Evolutionary conservation across 495 filamentous ascomycete species (phyloP).

Genomic region (Aspergillus indologenus): DNA sequence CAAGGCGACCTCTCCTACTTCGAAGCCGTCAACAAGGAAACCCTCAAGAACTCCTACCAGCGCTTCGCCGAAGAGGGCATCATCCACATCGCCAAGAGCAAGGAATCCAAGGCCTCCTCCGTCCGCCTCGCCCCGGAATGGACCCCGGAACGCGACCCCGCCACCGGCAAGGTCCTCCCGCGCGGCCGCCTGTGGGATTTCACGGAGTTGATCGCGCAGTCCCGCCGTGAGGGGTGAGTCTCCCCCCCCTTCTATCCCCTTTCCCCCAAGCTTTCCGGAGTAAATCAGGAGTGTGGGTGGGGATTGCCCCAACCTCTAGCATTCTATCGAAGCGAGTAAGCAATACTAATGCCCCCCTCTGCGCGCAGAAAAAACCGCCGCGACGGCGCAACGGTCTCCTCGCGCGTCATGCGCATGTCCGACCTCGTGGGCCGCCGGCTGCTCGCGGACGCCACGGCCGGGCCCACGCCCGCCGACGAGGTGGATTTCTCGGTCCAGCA

Average conservation of each 20-base stretch:
- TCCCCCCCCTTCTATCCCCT: too few species aligned
- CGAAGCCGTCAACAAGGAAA: constrained; percentile 97
- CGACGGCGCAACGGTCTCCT: constrained; percentile 85
- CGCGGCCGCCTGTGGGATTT: constrained; percentile 84
- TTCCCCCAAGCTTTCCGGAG: too few species aligned
- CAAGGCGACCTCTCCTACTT: constrained; percentile 96
- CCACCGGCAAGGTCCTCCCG: constrained; percentile 58
- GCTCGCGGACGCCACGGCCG: constrained; percentile 38
- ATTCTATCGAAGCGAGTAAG: too few species aligned
- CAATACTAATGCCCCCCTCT: too few species aligned
- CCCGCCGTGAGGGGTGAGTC: constrained; percentile 73
- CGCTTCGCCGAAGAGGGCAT: constrained; percentile 91
- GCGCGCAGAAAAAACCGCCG: constrained; percentile 71
- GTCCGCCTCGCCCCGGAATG: constrained; percentile 74
- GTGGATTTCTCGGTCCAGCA: constrained; percentile 36
- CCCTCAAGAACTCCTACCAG: constrained; percentile 85
- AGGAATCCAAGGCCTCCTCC: constrained; percentile 50
- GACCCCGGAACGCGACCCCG: constrained; percentile 63
- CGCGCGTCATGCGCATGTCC: constrained; percentile 73
- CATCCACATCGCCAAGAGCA: constrained; percentile 64
- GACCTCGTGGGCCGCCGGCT: constrained; percentile 56
- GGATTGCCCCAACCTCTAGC: too few species aligned
- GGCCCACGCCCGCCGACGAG: constrained; percentile 25
- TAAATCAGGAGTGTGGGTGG: too few species aligned
- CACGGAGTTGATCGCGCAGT: constrained; percentile 78